Evolutionary conservation across 805 yeast genomes (phyloP), one percentile per base, ranked within the genome.

Genomic region (Saccharomycopsis sp.): DNA sequence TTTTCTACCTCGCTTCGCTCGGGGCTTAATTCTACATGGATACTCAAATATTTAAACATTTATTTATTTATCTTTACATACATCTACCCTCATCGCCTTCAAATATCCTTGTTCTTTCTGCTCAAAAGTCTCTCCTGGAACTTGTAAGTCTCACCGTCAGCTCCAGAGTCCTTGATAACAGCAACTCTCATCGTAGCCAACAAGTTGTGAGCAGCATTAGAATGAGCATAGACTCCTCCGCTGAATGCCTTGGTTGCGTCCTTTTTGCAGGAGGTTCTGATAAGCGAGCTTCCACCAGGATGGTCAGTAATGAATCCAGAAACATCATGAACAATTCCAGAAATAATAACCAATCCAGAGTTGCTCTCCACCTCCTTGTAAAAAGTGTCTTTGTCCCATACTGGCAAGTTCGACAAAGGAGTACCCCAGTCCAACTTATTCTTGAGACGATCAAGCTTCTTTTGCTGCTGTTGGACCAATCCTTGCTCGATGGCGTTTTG

Each of bases 401-500:
- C 83, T 56, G 93, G 96, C 66, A 87, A 77, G 41, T 79, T 77
- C 12, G 80, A 75, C 63, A 87, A 75, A 50, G 83, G 78, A 42
- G 86, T 77, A 69, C 96, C 96, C 94, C 94, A 88, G 73, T 85
- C 78, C 69, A 88, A 75, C 63, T 77, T 73, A 42, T 77, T 64
- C 76, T 83, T 83, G 75, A 82, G 72, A 68, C 82, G 74, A 68
- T 85, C 87, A 62, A 88, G 72, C 73, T 85, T 85, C 83, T 87
- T 87, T 70, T 87, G 92, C 70, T 85, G 87, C 71, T 88, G 96
- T 75, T 88, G 96, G 58, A 85, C 77, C 63, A 86, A 75, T 67
- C 92, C 92, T 73, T 88, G 93, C 67, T 87, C 87, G 68, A 88
- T 87, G 52, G 92, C 91, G 67, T 86, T 85, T 70, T 83, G 88